Conservation (phyloP, 2,329 filamentous ascomycete genomes). For the Fusarium avenaceum region DNA sequence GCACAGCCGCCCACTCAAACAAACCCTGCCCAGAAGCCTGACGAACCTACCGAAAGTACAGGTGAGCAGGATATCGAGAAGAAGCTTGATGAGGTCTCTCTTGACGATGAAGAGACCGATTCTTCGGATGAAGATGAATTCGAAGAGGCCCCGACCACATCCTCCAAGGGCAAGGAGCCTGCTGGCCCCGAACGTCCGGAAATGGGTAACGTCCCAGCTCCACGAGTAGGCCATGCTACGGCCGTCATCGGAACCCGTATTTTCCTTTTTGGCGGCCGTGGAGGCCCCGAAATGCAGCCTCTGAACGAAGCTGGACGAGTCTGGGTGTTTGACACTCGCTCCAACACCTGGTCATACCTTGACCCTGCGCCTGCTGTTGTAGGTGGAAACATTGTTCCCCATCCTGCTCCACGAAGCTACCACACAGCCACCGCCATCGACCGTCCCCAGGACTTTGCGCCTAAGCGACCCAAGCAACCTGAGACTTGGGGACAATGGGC, state of each 20-base stretch:
- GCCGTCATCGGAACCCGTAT: constrained; percentile 77
- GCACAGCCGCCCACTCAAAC: constrained; percentile 22
- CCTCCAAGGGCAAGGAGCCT: constrained; percentile 58
- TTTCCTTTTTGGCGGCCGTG: constrained; percentile 85
- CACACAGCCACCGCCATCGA: constrained; percentile 72
- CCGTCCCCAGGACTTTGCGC: constrained; percentile 66
- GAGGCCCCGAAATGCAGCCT: constrained; percentile 75
- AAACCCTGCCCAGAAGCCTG: constrained; percentile 19
- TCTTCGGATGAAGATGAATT: constrained; percentile 32
- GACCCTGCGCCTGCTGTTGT: constrained; percentile 66
- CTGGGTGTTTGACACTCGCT: constrained; percentile 79
- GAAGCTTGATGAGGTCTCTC: constrained; percentile 59
- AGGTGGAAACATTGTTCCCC: constrained; percentile 55
- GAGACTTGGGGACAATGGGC: constrained; percentile 69
- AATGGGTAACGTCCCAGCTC: constrained; percentile 67
- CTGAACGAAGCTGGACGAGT: constrained; percentile 81
- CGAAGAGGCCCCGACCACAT: constrained; percentile 43
- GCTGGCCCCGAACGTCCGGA: constrained; percentile 46
- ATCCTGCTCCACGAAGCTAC: constrained; percentile 77
- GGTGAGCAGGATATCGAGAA: constrained; percentile 49
- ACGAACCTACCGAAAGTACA: constrained; percentile 46
- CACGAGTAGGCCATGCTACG: constrained; percentile 80
- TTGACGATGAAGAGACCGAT: constrained; percentile 50
- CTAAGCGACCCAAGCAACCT: constrained; percentile 53
- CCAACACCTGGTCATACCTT: constrained; percentile 74